Conservation (phyloP, 192 early-diverging fungal genomes). For the Phlyctochytrium planicorne region DNA sequence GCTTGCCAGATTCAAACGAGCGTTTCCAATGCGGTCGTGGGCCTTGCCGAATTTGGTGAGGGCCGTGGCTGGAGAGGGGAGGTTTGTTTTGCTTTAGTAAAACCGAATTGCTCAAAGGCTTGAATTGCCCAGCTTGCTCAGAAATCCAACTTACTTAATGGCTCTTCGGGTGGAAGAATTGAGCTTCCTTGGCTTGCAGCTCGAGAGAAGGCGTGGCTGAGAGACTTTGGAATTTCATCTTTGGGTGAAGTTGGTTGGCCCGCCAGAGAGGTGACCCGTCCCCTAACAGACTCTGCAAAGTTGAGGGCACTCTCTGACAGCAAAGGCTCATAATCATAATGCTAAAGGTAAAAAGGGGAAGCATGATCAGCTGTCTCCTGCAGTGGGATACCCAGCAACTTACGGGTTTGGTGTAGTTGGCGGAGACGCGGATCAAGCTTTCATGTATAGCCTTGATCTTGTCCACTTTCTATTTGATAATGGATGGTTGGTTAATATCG, state of each 20-base stretch:
- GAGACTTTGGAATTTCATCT: slow-evolving; percentile 9
- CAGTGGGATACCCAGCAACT: too few species aligned
- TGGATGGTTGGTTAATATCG: too few species aligned
- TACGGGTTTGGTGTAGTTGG: slow-evolving; percentile 68
- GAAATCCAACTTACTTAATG: not conserved
- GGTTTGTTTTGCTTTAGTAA: too few species aligned
- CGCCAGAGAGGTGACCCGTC: not conserved
- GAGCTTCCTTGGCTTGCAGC: slow-evolving; percentile 10
- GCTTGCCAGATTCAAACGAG: slow-evolving; percentile 62
- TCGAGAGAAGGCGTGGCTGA: slow-evolving; percentile 17
- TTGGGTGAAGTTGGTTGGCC: not conserved
- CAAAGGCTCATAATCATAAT: slow-evolving; percentile 74
- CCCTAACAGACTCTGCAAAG: slow-evolving; percentile 62
- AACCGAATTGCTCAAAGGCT: too few species aligned
- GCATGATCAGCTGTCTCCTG: too few species aligned
- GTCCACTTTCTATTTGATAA: slow-evolving; percentile 73
- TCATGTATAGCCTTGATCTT: slow-evolving; percentile 67
- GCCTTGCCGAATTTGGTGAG: slow-evolving; percentile 83
- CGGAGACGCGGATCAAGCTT: slow-evolving; percentile 68
- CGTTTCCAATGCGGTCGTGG: slow-evolving; percentile 82
- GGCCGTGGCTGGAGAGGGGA: slow-evolving; percentile 63
- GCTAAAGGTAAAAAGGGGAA: too few species aligned
- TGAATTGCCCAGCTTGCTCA: too few species aligned
- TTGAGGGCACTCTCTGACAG: slow-evolving; percentile 70
- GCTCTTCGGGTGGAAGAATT: not conserved